Base-by-base conservation (phyloP, 2,329 filamentous ascomycete genomes). In the Claviceps sp. region DNA sequence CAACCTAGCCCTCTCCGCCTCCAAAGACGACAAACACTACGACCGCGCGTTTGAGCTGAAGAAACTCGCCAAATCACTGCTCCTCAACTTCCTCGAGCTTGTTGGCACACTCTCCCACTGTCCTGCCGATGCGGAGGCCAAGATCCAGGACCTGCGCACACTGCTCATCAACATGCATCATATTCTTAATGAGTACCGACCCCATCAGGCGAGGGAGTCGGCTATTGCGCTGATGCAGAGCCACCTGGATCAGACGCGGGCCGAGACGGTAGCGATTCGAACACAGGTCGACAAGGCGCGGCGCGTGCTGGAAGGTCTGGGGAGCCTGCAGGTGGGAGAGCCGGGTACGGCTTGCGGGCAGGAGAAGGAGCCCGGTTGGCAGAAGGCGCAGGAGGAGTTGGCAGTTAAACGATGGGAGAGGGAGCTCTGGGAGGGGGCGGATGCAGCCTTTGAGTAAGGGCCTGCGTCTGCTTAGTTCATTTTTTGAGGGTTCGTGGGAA, bases 101-200 rank as follows among this genome's bases (percentile, higher is more conserved):
- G 73, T 85, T 0, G 88, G 89, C 52, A 57, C 56, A 22, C 57
- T 66, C 39, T 59, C 60, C 13, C 55, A 56, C 17, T 59, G 58
- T 24, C 65, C 68, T 0, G 46, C 59, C 43, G 59, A 84, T 64
- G 85, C 82, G 50, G 73, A 78, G 26, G 76, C 81, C 43, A 95
- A 95, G 64, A 76, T 91, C 46, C 74, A 81, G 45, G 85, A 97
- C 65, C 69, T 98, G 37, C 78, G 85, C 60, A 89, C 84, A 16
- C 71, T 97, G 30, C 84, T 95, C 56, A 83, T 91, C 66, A 97
- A 97, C 66, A 85, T 94, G 62, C 89, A 96, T 68, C 88, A 94
- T 62, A 77, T 95, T 51, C 81, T 97, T 58, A 98, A 98, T 66
- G 84, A 95, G 66, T 97, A 95, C 69, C 79, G 91, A 37, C 90